These are phyloP conservation scores for Yamadazyma buinensis DNA, from an alignment of 1,139 yeast species.

Conservation along the genomic window DNA sequence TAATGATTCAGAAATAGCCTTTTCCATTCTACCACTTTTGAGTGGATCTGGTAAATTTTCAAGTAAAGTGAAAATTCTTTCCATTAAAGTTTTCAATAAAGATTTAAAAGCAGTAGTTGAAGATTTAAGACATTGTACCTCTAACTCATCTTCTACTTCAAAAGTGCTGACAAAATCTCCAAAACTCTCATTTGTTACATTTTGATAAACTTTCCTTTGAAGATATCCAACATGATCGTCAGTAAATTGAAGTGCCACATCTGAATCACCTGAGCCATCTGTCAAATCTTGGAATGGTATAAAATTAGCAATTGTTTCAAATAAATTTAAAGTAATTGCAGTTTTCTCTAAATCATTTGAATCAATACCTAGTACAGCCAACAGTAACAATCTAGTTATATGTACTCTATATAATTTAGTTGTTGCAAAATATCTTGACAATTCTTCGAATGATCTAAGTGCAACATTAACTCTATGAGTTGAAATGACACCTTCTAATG, in stretches of 20 bases:
- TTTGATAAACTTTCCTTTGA: constrained; percentile 29
- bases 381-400: constrained; percentile 64
- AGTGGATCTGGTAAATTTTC: constrained; percentile 74
- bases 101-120: constrained; percentile 72
- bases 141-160: constrained; percentile 38
- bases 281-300: constrained; percentile 65
- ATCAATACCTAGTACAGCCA: constrained; percentile 80
- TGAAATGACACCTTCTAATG: constrained; percentile 75
- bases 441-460: constrained; percentile 59
- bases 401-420: constrained; percentile 74
- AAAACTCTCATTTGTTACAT: constrained; percentile 1
- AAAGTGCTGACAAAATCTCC: constrained; percentile 10
- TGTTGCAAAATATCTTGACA: constrained; percentile 65
- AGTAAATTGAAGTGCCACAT: constrained; percentile 71
- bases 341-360: constrained; percentile 82
- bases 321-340: constrained; percentile 61
- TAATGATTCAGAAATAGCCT: constrained; percentile 51
- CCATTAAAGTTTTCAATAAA: constrained; percentile 54
- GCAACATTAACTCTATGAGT: constrained; percentile 81
- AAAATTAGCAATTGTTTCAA: constrained; percentile 68
- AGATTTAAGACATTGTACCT: constrained; percentile 60
- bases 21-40: constrained; percentile 43
- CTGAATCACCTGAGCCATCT: constrained; percentile 41
- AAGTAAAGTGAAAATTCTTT: constrained; percentile 58
- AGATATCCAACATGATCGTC: constrained; percentile 56